Evolutionary conservation across 805 yeast genomes (phyloP).

Genomic region (Dipodascopsis uninucleata): DNA sequence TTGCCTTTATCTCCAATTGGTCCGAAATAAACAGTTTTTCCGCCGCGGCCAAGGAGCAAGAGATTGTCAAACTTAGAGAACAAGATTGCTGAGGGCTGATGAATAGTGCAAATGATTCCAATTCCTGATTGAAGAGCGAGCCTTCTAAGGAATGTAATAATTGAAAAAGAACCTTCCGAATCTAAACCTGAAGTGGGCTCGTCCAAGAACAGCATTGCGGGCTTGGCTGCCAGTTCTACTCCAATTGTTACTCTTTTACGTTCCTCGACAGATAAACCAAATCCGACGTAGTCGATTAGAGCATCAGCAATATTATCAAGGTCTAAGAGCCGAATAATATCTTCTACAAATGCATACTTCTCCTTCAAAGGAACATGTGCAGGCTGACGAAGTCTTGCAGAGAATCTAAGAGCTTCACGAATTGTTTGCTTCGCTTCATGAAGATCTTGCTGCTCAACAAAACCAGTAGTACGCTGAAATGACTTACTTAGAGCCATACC

Average conservation of each 20-base stretch:
- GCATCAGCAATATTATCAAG: constrained; percentile 67
- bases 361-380: constrained; percentile 47
- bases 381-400: constrained; percentile 69
- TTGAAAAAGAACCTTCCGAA: constrained; percentile 66
- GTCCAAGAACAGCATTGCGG: constrained; percentile 57
- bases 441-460: constrained; percentile 74
- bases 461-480: constrained; percentile 65
- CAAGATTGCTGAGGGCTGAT: constrained; percentile 79
- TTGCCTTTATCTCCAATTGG: constrained; percentile 59
- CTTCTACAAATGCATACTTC: constrained; percentile 63
- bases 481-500: constrained; percentile 58
- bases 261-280: constrained; percentile 62
- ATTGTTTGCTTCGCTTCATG: constrained; percentile 65
- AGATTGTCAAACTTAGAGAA: constrained; percentile 75
- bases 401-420: constrained; percentile 64
- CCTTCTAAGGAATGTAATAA: constrained; percentile 57
- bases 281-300: constrained; percentile 70
- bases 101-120: constrained; percentile 70
- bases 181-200: constrained; percentile 70
- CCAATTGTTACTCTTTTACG: constrained; percentile 62
- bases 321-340: constrained; percentile 58
- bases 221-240: constrained; percentile 65
- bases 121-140: constrained; percentile 55
- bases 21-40: constrained; percentile 72
- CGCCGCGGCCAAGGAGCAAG: constrained; percentile 65